Conservation (phyloP, 2,329 filamentous ascomycete genomes). For the Chaetomiaceae sp. region DNA sequence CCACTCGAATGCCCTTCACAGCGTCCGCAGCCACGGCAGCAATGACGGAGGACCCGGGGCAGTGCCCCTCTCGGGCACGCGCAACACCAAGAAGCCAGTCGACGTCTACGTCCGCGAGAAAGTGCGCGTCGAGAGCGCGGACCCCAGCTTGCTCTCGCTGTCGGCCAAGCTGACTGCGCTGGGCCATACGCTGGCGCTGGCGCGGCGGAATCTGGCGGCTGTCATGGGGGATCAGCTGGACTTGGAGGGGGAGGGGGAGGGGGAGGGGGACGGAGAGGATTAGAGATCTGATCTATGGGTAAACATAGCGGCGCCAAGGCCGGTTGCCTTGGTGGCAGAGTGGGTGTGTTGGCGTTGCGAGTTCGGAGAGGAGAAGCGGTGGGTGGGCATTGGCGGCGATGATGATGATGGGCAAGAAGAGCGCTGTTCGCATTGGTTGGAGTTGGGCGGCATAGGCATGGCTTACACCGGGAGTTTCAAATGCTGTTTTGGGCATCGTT, state of each 20-base stretch:
- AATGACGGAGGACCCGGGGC: not conserved
- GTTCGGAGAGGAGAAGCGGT: not conserved
- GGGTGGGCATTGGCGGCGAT: not conserved
- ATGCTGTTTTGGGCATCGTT: conserved; percentile 20
- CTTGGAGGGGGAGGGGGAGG: conserved; percentile 29
- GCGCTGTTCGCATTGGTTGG: conserved; percentile 24
- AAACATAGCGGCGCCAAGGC: not conserved
- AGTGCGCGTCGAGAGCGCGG: conserved; percentile 80
- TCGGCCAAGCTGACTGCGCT: conserved; percentile 79
- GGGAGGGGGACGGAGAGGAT: conserved; percentile 30
- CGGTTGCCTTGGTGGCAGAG: not conserved
- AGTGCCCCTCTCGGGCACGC: conserved; percentile 13
- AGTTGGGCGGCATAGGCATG: conserved; percentile 19
- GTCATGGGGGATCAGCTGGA: conserved; percentile 79
- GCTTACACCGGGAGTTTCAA: conserved; percentile 21
- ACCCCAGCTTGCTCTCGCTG: conserved; percentile 78
- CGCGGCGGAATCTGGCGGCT: conserved; percentile 66
- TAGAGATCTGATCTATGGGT: conserved; percentile 22
- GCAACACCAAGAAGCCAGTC: conserved; percentile 40
- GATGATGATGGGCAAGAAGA: not conserved
- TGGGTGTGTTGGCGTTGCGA: not conserved
- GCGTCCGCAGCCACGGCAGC: not conserved
- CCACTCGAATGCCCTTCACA: no score
- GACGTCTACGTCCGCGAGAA: conserved; percentile 88
- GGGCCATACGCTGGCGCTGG: conserved; percentile 65